Evolutionary conservation across 1,284 basidiomycete species (phyloP).

Genomic region (Wolfiporia cocos): DNA sequence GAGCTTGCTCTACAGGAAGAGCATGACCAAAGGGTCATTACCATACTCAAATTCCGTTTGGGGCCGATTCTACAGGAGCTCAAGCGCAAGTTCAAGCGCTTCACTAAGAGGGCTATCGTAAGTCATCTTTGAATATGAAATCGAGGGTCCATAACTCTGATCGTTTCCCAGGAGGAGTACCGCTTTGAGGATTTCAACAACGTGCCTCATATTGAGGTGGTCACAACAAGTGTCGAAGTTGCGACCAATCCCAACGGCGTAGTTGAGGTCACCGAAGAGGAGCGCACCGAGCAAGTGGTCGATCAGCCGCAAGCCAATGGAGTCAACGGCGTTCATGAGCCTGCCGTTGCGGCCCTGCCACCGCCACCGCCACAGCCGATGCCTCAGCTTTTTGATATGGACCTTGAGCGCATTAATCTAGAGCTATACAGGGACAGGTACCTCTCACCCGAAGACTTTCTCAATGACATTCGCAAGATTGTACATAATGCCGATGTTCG

Average conservation of each 20-base stretch:
- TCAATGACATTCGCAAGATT: conserved; percentile 86
- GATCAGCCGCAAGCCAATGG: conserved; percentile 13
- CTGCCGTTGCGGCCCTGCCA: conserved; percentile 14
- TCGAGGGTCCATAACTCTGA: neutral
- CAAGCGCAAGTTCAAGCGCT: conserved; percentile 91
- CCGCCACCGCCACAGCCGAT: conserved; percentile 15
- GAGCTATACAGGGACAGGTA: conserved; percentile 87
- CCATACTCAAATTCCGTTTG: conserved; percentile 83
- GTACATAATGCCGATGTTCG: conserved; percentile 80
- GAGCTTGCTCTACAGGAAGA: conserved; percentile 85
- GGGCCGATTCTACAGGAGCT: conserved; percentile 86
- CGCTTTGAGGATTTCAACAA: conserved; percentile 27
- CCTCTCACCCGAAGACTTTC: conserved; percentile 82
- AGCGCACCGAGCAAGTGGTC: conserved; percentile 17
- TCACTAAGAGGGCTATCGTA: conserved; percentile 79
- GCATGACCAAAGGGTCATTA: conserved; percentile 74
- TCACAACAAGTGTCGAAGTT: conserved; percentile 34
- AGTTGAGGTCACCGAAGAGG: conserved; percentile 38
- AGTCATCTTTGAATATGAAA: conserved; percentile 22
- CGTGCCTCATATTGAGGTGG: conserved; percentile 21
- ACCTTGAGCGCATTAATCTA: conserved; percentile 87
- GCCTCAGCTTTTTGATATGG: conserved; percentile 66
- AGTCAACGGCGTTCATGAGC: conserved; percentile 12
- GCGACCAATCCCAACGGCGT: conserved; percentile 35
- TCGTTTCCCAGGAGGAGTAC: conserved; percentile 63